phyloP scores from a whole-genome alignment of 192 early-diverging fungal genomes.

The Thamnidium elegans region DNA sequence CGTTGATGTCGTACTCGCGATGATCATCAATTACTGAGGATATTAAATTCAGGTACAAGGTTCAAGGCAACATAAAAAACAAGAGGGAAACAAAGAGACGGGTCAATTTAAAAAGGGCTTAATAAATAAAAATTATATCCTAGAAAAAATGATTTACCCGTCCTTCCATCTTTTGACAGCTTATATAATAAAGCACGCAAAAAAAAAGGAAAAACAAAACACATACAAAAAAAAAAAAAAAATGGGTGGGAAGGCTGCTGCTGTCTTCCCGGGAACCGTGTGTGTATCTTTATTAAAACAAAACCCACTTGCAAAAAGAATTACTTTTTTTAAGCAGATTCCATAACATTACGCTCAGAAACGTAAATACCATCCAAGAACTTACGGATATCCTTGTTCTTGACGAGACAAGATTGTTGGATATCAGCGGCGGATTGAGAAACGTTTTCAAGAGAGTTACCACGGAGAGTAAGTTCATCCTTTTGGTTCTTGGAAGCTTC shows the following conservation, averaged over 20 bases:
- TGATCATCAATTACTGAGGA: too few relatives aligned
- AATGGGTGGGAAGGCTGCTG: constrained; percentile 36
- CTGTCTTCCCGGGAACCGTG: constrained; percentile 28
- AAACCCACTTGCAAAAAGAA: neutral
- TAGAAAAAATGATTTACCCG: too few relatives aligned
- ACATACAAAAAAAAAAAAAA: constrained; percentile 21
- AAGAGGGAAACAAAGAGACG: too few relatives aligned
- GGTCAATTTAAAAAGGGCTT: too few relatives aligned
- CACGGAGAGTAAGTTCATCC: constrained; percentile 92
- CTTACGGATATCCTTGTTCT: constrained; percentile 99
- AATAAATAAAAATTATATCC: too few relatives aligned
- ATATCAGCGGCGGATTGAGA: constrained; percentile 96
- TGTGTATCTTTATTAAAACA: constrained; percentile 36
- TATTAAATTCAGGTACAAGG: too few relatives aligned
- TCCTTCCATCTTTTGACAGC: too few relatives aligned
- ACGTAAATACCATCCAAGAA: constrained; percentile 48
- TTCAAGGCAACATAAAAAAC: too few relatives aligned
- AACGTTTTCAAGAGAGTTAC: constrained; percentile 93
- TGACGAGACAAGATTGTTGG: constrained; percentile 89
- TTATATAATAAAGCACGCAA: too few relatives aligned
- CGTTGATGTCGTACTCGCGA: too few relatives aligned
- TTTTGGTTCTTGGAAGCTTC: constrained; percentile 78
- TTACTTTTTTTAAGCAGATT: constrained; percentile 22
- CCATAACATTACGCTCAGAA: constrained; percentile 39
- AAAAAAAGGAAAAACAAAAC: neutral